Percentiles rank a stretch among this genome's conserved stretches.
Evolutionary conservation across 2,329 filamentous ascomycete genomes (phyloP).

Genomic region (Calonectria hawksworthii): DNA sequence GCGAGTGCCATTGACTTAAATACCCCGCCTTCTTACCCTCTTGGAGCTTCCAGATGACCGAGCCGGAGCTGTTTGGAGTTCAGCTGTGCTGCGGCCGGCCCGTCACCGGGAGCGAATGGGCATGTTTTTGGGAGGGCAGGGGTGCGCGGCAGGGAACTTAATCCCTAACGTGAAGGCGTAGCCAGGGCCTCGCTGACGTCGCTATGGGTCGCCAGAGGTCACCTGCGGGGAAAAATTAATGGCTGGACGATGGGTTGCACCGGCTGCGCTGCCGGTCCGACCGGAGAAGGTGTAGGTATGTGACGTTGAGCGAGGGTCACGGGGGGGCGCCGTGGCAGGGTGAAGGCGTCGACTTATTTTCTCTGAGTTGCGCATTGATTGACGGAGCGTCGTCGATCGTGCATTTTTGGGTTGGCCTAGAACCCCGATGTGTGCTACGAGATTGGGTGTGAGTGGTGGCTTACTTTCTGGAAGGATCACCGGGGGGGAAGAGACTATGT

Average conservation of each 20-base stretch:
- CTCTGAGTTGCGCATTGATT: not conserved
- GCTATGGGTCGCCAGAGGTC: conserved; percentile 23
- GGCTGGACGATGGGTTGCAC: conserved; percentile 11
- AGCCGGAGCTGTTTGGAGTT: conserved; percentile 19
- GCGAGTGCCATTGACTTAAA: conserved; percentile 12
- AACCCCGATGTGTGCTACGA: not conserved
- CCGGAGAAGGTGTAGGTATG: conserved; percentile 27
- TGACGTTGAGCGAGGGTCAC: conserved; percentile 21
- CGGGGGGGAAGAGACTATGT: not conserved
- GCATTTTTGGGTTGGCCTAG: conserved; percentile 1
- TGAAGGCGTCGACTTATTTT: not conserved
- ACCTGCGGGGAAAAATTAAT: conserved; percentile 25
- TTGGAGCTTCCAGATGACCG: conserved; percentile 13
- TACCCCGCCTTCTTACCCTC: conserved; percentile 9
- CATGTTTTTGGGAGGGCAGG: not conserved
- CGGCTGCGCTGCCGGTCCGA: conserved; percentile 24
- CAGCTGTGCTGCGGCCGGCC: conserved; percentile 15
- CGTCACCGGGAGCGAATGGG: conserved; percentile 23
- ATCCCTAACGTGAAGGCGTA: conserved; percentile 5
- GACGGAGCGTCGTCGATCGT: not conserved
- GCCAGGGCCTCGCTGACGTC: conserved; percentile 22
- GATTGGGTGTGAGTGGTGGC: conserved; percentile 1
- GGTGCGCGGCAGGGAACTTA: conserved; percentile 1
- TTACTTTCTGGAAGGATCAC: not conserved
- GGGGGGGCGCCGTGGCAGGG: not conserved